Conservation (phyloP, 2,329 filamentous ascomycete genomes). For the Lasiodiplodia theobromae region DNA sequence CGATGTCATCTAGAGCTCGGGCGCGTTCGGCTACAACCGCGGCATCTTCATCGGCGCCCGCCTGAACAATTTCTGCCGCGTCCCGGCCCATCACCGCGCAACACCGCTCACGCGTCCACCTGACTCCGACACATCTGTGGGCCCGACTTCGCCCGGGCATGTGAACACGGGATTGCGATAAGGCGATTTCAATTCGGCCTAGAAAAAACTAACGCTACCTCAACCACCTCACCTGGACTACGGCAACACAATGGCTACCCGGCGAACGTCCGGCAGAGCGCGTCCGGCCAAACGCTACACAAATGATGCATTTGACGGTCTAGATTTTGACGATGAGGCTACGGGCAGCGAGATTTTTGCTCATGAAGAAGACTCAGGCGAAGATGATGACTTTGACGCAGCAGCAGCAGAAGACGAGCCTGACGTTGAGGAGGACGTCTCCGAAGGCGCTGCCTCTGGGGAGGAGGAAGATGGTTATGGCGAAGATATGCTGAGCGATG, state of each 20-base stretch:
- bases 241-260: slow-evolving; percentile 26
- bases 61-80: slow-evolving; percentile 13
- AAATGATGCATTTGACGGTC: slow-evolving; percentile 45
- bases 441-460: slow-evolving; percentile 20
- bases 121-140: slow-evolving; percentile 14
- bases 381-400: slow-evolving; percentile 42
- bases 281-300: slow-evolving; percentile 36
- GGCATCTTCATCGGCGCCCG: background rate
- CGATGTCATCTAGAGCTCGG: slow-evolving; percentile 25
- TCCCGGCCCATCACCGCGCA: slow-evolving; percentile 16
- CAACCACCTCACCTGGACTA: background rate
- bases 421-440: slow-evolving; percentile 33
- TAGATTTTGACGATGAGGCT: slow-evolving; percentile 36
- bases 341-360: background rate
- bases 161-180: background rate
- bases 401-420: slow-evolving; percentile 31
- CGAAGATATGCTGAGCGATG: slow-evolving; percentile 32
- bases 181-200: background rate
- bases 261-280: slow-evolving; percentile 26
- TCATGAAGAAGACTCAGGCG: slow-evolving; percentile 39
- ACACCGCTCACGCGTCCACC: slow-evolving; percentile 19
- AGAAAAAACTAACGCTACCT: background rate
- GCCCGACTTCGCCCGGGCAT: background rate
- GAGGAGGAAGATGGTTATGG: slow-evolving; percentile 28
- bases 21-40: slow-evolving; percentile 1